These are phyloP conservation scores for Daldinia eschscholtzii DNA, from an alignment of 2,329 filamentous ascomycete genomes.

Conservation along the genomic window DNA sequence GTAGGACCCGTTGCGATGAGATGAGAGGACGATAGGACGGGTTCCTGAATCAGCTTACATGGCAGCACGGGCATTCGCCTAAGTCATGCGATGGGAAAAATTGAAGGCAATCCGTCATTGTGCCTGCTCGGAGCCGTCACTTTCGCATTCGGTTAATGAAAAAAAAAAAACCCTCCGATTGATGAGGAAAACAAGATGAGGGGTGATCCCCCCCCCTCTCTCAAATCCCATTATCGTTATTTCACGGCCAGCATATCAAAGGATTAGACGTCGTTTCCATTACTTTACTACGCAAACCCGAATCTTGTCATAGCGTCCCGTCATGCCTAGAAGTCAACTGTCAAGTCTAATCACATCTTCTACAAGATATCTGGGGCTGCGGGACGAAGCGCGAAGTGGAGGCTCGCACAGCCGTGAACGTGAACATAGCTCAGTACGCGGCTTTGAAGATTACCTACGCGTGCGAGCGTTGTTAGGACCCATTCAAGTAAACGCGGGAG, in stretches of 20 bases:
- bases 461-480: no score
- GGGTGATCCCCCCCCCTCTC: background rate
- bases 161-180: background rate
- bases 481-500: no score
- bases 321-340: background rate
- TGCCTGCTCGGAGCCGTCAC: background rate
- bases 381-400: conserved; percentile 1
- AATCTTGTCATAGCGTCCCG: background rate
- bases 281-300: background rate
- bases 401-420: background rate
- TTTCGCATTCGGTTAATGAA: no score
- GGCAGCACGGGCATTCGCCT: background rate
- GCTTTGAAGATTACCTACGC: no score
- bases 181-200: background rate
- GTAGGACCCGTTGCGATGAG: background rate
- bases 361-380: background rate
- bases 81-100: background rate
- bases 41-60: conserved; percentile 5
- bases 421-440: background rate
- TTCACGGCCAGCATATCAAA: background rate
- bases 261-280: background rate
- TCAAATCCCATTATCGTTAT: background rate
- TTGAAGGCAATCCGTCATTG: background rate
- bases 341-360: background rate
- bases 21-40: background rate